These are phyloP conservation scores for Harringtonia aguacate DNA, from an alignment of 2,329 filamentous ascomycete genomes.

Conservation along the genomic window DNA sequence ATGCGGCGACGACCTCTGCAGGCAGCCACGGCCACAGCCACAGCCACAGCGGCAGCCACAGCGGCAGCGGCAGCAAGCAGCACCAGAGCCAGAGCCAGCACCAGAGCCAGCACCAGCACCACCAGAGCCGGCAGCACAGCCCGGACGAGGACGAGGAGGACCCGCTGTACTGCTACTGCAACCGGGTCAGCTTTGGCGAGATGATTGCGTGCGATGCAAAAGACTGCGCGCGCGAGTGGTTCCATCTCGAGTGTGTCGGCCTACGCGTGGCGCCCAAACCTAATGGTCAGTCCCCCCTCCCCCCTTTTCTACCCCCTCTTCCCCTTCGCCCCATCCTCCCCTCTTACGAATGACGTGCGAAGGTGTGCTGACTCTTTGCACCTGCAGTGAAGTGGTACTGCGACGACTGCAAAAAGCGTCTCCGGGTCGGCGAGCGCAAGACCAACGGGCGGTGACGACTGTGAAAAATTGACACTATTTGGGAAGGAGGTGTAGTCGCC, in stretches of 20 bases:
- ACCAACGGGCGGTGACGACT: conserved; percentile 30
- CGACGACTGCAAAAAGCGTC: conserved; percentile 62
- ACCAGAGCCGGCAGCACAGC: conserved; percentile 20
- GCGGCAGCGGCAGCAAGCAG: background rate
- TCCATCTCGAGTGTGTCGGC: conserved; percentile 73
- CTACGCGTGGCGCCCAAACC: conserved; percentile 67
- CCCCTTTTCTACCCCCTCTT: background rate
- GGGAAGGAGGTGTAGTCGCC: too few species aligned
- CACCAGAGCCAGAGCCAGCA: background rate
- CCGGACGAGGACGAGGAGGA: conserved; percentile 57
- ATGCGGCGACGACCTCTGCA: background rate
- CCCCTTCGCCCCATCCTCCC: too few species aligned
- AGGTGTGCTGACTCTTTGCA: too few species aligned
- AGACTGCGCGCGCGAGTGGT: conserved; percentile 68
- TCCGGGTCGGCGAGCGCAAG: conserved; percentile 46
- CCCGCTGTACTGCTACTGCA: conserved; percentile 69
- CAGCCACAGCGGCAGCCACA: background rate
- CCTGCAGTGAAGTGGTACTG: conserved; percentile 73
- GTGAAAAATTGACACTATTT: too few species aligned
- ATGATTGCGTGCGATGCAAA: conserved; percentile 76
- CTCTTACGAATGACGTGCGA: too few species aligned
- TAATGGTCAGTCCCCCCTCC: conserved; percentile 50
- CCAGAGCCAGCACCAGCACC: conserved; percentile 7
- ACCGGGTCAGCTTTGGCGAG: conserved; percentile 69
- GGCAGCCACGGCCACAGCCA: background rate